phyloP scores from a whole-genome alignment of 2,329 filamentous ascomycete genomes.

The Xylariaceae sp. region DNA sequence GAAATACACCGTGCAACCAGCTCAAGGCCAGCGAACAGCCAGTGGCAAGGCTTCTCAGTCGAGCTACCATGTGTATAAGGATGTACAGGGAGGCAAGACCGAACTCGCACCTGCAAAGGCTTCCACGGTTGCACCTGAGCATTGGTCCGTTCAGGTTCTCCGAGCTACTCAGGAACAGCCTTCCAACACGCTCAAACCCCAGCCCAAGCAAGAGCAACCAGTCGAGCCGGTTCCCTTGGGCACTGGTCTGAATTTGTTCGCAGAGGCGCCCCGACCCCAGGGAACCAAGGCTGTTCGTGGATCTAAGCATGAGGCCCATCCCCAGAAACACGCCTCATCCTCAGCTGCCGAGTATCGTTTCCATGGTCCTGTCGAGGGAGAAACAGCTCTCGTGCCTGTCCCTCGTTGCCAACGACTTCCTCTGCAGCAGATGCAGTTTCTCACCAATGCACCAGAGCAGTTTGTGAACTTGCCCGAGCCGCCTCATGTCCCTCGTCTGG shows the following conservation, averaged over 20 bases:
- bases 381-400: too few relatives aligned
- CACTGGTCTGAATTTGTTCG: background rate
- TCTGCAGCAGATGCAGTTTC: constrained; percentile 13
- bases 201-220: constrained; percentile 8
- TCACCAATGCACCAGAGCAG: constrained; percentile 4
- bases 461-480: background rate
- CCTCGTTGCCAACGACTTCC: constrained; percentile 19
- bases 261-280: background rate
- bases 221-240: background rate
- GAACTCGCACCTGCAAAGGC: constrained; percentile 4
- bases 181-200: constrained; percentile 1
- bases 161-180: constrained; percentile 7
- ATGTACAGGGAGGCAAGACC: constrained; percentile 11
- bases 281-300: background rate
- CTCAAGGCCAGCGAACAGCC: constrained; percentile 1
- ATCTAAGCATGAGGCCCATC: background rate
- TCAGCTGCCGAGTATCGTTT: background rate
- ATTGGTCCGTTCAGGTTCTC: background rate
- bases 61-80: constrained; percentile 25
- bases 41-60: background rate
- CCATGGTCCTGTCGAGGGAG: constrained; percentile 1
- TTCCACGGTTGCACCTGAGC: constrained; percentile 1
- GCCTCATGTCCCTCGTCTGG: constrained; percentile 3
- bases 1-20: constrained; percentile 5
- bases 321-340: constrained; percentile 3